Percentiles rank a stretch among this genome's conserved stretches.
Evolutionary conservation across 345 rosid genomes (phyloP).

Genomic region (Acer yangbiense): DNA sequence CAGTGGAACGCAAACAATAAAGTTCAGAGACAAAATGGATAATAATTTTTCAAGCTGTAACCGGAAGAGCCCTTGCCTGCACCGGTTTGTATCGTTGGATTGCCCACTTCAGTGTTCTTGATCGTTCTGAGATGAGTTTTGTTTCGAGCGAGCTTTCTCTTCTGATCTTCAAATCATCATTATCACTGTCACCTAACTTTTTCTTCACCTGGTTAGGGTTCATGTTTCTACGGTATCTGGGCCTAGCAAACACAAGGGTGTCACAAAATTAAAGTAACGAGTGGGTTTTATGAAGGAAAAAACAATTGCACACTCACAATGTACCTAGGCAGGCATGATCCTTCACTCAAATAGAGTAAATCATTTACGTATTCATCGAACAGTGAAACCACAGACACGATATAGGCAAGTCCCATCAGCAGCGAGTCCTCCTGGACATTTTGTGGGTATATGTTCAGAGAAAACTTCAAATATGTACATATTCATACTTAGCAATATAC

Average conservation of each 20-base stretch:
- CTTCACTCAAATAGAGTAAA: conserved; percentile 77
- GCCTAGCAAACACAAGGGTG: conserved; percentile 70
- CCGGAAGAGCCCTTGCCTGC: conserved; percentile 44
- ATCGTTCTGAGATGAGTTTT: conserved; percentile 51
- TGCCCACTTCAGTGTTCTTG: conserved; percentile 57
- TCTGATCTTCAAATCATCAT: conserved; percentile 36
- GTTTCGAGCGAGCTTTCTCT: conserved; percentile 46
- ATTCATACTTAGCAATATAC: too few species aligned
- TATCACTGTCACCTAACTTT: conserved; percentile 31
- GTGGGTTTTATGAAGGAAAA: background rate
- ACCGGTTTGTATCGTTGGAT: conserved; percentile 64
- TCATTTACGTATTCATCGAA: conserved; percentile 86
- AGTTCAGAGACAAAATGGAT: background rate
- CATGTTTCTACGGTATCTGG: conserved; percentile 53
- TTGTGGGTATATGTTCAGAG: conserved; percentile 20
- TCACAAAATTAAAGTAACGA: conserved; percentile 9
- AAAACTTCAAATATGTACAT: conserved; percentile 9
- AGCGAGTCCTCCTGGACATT: conserved; percentile 74
- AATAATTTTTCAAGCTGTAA: background rate
- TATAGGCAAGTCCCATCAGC: conserved; percentile 62
- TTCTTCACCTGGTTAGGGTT: conserved; percentile 29
- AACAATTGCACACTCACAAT: background rate
- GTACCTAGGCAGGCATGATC: conserved; percentile 82
- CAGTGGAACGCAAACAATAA: conserved; percentile 6
- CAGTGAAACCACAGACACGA: conserved; percentile 63